phyloP scores from a whole-genome alignment of 495 filamentous ascomycete genomes.

The Podospora australis region DNA sequence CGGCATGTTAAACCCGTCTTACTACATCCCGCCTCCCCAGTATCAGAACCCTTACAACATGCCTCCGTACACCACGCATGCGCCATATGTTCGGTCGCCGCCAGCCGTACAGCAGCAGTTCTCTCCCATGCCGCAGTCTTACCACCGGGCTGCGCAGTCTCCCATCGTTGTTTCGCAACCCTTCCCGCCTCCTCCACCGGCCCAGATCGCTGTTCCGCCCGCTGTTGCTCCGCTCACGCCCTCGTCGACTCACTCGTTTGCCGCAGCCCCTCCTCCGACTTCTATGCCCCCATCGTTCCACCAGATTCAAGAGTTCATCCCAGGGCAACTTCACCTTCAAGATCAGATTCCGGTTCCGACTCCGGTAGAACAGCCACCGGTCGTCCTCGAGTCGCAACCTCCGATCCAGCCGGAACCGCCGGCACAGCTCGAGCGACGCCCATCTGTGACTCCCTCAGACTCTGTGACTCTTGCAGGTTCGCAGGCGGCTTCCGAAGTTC shows the following conservation, averaged over 20 bases:
- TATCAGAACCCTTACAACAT: slow-evolving; percentile 35
- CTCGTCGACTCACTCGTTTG: slow-evolving; percentile 35
- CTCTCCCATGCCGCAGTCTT: slow-evolving; percentile 14
- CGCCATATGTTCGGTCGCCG: slow-evolving; percentile 29
- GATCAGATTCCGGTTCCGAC: slow-evolving; percentile 4
- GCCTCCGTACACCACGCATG: slow-evolving; percentile 34
- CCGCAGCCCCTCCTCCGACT: slow-evolving; percentile 22
- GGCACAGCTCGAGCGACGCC: not conserved
- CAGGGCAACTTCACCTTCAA: not conserved
- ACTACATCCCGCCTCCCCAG: slow-evolving; percentile 31
- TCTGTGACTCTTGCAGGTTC: not conserved
- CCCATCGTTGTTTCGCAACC: slow-evolving; percentile 33
- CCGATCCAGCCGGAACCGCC: slow-evolving; percentile 5
- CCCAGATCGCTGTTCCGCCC: slow-evolving; percentile 20
- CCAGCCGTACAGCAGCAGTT: slow-evolving; percentile 11
- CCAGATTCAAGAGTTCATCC: slow-evolving; percentile 10
- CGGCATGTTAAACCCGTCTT: slow-evolving; percentile 3
- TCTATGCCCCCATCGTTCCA: slow-evolving; percentile 27
- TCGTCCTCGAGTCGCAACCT: slow-evolving; percentile 1
- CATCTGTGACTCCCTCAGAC: not conserved
- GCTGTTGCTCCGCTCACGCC: slow-evolving; percentile 39
- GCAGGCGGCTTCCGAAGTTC: not conserved
- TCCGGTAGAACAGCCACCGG: slow-evolving; percentile 3
- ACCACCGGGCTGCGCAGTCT: slow-evolving; percentile 37
- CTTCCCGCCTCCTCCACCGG: slow-evolving; percentile 33